Evolutionary conservation across 2,329 filamentous ascomycete species (phyloP), one percentile per base, ranked within the genome.

Genomic region (Zarea fungicola): DNA sequence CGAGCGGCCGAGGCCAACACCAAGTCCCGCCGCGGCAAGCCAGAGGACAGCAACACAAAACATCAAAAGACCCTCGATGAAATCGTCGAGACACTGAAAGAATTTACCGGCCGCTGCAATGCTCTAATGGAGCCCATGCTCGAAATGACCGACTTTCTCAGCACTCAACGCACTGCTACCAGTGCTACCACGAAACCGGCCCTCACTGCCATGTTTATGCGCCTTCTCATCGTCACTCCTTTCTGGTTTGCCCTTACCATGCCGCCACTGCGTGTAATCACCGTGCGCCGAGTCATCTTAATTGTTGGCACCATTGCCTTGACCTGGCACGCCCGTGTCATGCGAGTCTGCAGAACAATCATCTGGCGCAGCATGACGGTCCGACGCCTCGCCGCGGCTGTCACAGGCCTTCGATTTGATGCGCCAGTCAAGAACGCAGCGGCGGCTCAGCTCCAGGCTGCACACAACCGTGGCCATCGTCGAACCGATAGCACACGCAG

Each of bases 41-140:
- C 75, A 8, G 87, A 89, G 58, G 63, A 69, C 14, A 80, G 77
- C 6, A 83, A 78, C 52, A 85, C 84, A 35, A 84, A 85, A 52
- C 88, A 93, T 59, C 89, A 96, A 61, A 96, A 96, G 73, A 96
- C 90, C 43, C 70, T 99, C 45, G 93, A 99, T 64, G 93, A 99
- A 70, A 99, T 99, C 52, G 87, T 99, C 49, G 91, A 97, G 58
- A 95, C 89, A 0, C 71, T 99, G 37, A 89, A 90, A 64, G 83
- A 90, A 56, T 89, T 99, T 58, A 97, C 92, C 0, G 87, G 85
- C 5, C 80, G 93, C 42, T 96, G 93, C 68, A 96, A 96, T 65
- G 85, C 96, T 45, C 73, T 99, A 16, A 77, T 97, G 44, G 91
- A 96, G 59, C 93, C 93, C 3, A 78, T 97, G 48, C 75, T 96